These are phyloP conservation scores for Trifolium subterraneum DNA, from an alignment of 306 rosid genomes.

Conservation along the genomic window DNA sequence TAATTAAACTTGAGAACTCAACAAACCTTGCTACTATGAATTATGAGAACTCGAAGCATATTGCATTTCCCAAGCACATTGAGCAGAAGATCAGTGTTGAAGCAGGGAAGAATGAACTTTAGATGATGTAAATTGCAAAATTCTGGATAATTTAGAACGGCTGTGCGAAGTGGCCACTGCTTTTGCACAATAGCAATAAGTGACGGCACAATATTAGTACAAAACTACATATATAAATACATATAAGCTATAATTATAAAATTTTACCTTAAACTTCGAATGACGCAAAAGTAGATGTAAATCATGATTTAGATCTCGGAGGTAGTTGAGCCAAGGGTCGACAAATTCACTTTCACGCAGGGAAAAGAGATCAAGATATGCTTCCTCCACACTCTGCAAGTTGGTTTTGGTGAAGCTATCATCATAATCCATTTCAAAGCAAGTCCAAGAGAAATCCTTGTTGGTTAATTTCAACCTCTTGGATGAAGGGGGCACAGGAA, in stretches of 20 bases:
- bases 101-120: no score
- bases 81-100: background rate
- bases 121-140: no score
- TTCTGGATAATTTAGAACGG: no score
- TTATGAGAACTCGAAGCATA: background rate
- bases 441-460: background rate
- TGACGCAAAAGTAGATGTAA: background rate
- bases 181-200: no score
- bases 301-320: background rate
- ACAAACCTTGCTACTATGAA: background rate
- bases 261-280: background rate
- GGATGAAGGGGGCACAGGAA: background rate
- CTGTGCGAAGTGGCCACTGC: background rate
- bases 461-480: background rate
- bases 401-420: background rate
- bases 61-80: constrained; percentile 13
- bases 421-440: background rate
- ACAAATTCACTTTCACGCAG: background rate
- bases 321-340: background rate
- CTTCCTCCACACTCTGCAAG: background rate
- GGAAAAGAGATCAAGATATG: background rate
- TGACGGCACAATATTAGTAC: background rate
- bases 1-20: background rate
- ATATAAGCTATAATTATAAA: background rate
- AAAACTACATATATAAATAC: background rate